Evolutionary conservation across 2,329 filamentous ascomycete species (phyloP).

Genomic region (Calonectria honghensis): DNA sequence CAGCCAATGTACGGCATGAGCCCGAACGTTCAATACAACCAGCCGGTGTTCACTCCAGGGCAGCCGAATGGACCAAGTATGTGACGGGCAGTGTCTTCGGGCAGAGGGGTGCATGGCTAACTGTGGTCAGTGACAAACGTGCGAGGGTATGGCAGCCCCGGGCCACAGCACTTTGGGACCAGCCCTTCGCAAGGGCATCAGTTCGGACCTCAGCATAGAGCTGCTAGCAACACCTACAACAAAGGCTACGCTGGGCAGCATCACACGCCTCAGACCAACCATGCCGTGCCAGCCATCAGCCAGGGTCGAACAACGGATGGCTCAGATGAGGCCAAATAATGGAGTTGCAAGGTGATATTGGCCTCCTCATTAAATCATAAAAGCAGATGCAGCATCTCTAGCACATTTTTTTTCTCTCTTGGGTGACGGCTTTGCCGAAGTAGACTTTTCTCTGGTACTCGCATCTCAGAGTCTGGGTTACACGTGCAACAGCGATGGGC

Average conservation of each 20-base stretch:
- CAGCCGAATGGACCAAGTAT: constrained; percentile 82
- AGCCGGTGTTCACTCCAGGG: constrained; percentile 82
- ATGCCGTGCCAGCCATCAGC: constrained; percentile 59
- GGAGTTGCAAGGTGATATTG: constrained; percentile 41
- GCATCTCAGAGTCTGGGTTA: constrained; percentile 50
- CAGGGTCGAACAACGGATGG: constrained; percentile 61
- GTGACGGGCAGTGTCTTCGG: constrained; percentile 61
- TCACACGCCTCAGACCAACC: constrained; percentile 61
- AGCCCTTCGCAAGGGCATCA: constrained; percentile 81
- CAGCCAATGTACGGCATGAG: constrained; percentile 87
- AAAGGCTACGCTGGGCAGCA: constrained; percentile 71
- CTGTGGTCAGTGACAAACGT: constrained; percentile 74
- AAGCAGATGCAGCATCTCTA: constrained; percentile 51
- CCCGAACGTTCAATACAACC: constrained; percentile 83
- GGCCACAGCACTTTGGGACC: constrained; percentile 78
- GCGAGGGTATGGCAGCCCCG: constrained; percentile 75
- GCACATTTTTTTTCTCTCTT: constrained; percentile 48
- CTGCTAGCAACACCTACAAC: constrained; percentile 73
- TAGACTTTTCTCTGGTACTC: constrained; percentile 50
- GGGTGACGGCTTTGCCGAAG: constrained; percentile 49
- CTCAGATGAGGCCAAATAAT: constrained; percentile 68
- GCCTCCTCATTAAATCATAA: constrained; percentile 42
- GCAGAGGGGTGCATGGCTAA: constrained; percentile 58
- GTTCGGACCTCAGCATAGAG: constrained; percentile 74
- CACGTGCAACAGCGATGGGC: constrained; percentile 46